Conservation (phyloP, 2,329 filamentous ascomycete species). For the Phaeosphaeriaceae sp. region DNA sequence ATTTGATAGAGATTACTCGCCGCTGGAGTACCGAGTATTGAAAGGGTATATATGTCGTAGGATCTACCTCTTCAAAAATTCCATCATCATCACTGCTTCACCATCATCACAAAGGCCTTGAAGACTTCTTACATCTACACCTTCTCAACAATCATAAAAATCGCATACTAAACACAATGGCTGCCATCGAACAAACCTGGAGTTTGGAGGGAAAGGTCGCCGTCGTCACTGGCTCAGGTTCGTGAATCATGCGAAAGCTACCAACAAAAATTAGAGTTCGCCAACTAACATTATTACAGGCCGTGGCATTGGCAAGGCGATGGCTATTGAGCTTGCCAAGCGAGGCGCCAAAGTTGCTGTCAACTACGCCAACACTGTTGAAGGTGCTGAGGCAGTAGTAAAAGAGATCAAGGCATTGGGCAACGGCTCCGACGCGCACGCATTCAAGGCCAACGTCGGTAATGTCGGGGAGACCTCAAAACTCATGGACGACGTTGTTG, state of each 20-base stretch:
- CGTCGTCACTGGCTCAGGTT: constrained; percentile 60
- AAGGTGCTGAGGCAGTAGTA: constrained; percentile 70
- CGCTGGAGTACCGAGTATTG: constrained; percentile 39
- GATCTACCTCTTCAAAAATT: no score
- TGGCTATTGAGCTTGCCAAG: constrained; percentile 69
- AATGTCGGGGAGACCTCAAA: constrained; percentile 67
- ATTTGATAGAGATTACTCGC: constrained; percentile 32
- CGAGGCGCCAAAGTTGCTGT: constrained; percentile 71
- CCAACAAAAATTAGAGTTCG: neutral
- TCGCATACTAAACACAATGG: constrained; percentile 40
- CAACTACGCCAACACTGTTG: constrained; percentile 70
- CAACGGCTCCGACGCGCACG: constrained; percentile 65
- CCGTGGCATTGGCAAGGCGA: constrained; percentile 70
- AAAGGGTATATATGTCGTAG: constrained; percentile 40
- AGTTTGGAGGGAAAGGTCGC: constrained; percentile 62
- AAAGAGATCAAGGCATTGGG: constrained; percentile 67
- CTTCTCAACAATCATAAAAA: constrained; percentile 13
- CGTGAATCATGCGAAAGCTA: constrained; percentile 14
- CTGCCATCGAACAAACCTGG: constrained; percentile 53
- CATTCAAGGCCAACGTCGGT: constrained; percentile 72
- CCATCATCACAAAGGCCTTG: constrained; percentile 20
- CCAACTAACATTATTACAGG: constrained; percentile 47
- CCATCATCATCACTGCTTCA: constrained; percentile 19
- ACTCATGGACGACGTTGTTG: constrained; percentile 68
- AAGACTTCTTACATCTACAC: constrained; percentile 5